Evolutionary conservation across 192 early-diverging fungal genomes (phyloP), one percentile per base, ranked within the genome.

Genomic region (Ramicandelaber brevisporus): DNA sequence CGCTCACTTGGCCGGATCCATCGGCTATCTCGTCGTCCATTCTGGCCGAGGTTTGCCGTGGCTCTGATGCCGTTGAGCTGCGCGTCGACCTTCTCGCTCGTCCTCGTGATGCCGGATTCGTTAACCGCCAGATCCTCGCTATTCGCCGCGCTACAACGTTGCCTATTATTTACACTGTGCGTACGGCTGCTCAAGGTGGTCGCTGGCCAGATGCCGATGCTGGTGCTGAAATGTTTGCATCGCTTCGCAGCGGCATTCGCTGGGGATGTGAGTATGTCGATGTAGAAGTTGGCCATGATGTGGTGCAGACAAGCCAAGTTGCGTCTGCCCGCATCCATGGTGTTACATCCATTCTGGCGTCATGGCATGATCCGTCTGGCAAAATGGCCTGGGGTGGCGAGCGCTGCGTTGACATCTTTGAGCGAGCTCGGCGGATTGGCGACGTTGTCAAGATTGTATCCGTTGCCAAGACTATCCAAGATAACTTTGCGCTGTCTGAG

Each of bases 221-320:
- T 10, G 39, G 55, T 20, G 47, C 65, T 17, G 61, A 56, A 9
- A 60, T 78, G 61, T 57, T 68, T 18, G 52, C 49, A 3, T 50
- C 95, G 9, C 41, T 92, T 21, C 33, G 44, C 7, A 45, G 55
- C 26, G 89, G 73, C 13, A 22, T 77, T 14, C 56, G 63, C 28
- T 86, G 83, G 81, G 89, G 85, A 14, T 77, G 80, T 45, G 89
- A 95, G 52, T 90, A 79, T 41, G 48, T 98, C 16, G 93, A 95
- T 44, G 57, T 92, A 14, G 86, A 92, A 43, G 55, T 78, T 17
- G 38, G 41, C 29, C 8, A 20, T 6, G 33, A 22, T 3, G 35
- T 40, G 5, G 6, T 38, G 0, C 23, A 23, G 2, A n/a, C 44
- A 38, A 2, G 31, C 20, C 14, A 70, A 74, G 35, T n/a, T n/a